Evolutionary conservation across 768 basidiomycete genomes (phyloP).

Genomic region (Phylloporus scabripes): DNA sequence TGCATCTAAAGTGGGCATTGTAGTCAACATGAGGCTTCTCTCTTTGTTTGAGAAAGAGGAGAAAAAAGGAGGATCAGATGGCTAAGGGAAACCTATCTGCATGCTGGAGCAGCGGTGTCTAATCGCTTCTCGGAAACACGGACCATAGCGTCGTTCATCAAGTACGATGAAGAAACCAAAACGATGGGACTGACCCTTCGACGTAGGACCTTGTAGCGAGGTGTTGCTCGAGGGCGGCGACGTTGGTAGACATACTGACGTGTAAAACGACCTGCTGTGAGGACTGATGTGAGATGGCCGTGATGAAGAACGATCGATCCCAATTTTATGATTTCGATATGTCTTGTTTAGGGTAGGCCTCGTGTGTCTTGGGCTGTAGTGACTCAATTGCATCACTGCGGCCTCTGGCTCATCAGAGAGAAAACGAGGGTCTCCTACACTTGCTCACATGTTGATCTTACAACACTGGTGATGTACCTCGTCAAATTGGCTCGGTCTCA

Average conservation of each 20-base stretch:
- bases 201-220: conserved; percentile 84
- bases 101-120: conserved; percentile 81
- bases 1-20: conserved; percentile 51
- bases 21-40: conserved; percentile 4
- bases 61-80: conserved; percentile 50
- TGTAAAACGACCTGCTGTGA: conserved; percentile 7
- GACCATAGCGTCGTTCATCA: conserved; percentile 89
- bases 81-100: conserved; percentile 72
- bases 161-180: too few relatives aligned
- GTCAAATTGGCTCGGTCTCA: neutral
- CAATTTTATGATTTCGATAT: conserved; percentile 15
- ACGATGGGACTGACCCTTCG: conserved; percentile 90
- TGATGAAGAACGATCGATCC: conserved; percentile 28
- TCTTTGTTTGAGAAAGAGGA: neutral
- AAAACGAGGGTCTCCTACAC: neutral
- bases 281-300: conserved; percentile 17
- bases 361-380: neutral
- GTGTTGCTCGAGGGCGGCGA: conserved; percentile 76
- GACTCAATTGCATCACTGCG: neutral
- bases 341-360: conserved; percentile 31
- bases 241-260: conserved; percentile 57
- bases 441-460: neutral
- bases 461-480: neutral
- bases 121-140: conserved; percentile 95
- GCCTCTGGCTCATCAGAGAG: neutral